Percentiles rank a stretch among this genome's conserved stretches.
Conservation (phyloP, 2,329 filamentous ascomycete genomes). For the Aspergillus persii region DNA sequence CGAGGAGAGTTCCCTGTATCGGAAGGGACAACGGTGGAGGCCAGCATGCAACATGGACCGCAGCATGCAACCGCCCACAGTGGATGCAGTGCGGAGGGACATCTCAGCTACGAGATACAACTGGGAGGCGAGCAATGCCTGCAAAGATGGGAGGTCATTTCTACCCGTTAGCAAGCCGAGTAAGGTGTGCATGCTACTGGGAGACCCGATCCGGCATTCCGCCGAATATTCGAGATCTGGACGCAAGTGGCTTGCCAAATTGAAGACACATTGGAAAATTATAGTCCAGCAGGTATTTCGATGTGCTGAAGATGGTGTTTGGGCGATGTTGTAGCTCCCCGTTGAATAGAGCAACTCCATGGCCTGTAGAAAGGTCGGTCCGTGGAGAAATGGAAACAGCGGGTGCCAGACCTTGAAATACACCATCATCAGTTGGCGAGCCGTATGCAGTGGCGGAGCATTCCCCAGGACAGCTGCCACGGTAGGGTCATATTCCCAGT, state of each 20-base stretch:
- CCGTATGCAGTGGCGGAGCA: slow-evolving; percentile 29
- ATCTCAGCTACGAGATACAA: slow-evolving; percentile 50
- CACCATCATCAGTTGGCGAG: slow-evolving; percentile 46
- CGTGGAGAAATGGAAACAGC: slow-evolving; percentile 53
- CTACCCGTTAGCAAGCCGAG: slow-evolving; percentile 39
- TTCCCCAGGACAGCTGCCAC: slow-evolving; percentile 26
- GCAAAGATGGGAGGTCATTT: slow-evolving; percentile 48
- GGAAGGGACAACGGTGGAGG: slow-evolving; percentile 52
- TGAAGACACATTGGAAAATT: slow-evolving; percentile 53
- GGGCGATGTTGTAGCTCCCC: not conserved
- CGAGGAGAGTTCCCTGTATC: slow-evolving; percentile 47
- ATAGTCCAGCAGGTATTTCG: slow-evolving; percentile 31
- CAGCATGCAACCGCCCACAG: slow-evolving; percentile 48
- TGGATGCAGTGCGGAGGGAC: slow-evolving; percentile 50
- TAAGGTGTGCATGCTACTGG: slow-evolving; percentile 37
- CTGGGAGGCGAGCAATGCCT: slow-evolving; percentile 50
- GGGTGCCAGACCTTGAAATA: slow-evolving; percentile 56
- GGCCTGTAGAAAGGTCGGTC: slow-evolving; percentile 48
- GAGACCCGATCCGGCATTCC: slow-evolving; percentile 38
- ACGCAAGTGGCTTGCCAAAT: slow-evolving; percentile 42
- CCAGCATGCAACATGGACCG: slow-evolving; percentile 51
- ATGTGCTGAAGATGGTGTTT: slow-evolving; percentile 12
- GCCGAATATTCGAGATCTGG: slow-evolving; percentile 33
- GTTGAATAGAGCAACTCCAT: slow-evolving; percentile 44
- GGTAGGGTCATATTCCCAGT: slow-evolving; percentile 30